phyloP scores from a whole-genome alignment of 768 basidiomycete genomes.

The Hydnomerulius pinastri region DNA sequence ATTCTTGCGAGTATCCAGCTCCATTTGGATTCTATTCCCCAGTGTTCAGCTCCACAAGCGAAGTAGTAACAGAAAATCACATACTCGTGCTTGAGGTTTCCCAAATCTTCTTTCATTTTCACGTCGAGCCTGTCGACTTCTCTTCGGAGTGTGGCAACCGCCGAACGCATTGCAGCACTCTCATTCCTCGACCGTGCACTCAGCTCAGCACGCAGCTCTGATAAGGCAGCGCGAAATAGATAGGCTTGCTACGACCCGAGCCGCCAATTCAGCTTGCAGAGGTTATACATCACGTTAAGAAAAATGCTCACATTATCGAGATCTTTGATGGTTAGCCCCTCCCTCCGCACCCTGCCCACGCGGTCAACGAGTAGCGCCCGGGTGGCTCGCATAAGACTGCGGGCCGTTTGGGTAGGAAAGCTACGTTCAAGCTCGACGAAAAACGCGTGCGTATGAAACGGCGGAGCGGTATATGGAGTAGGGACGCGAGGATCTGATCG shows the following conservation, averaged over 20 bases:
- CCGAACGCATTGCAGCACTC: slow-evolving; percentile 75
- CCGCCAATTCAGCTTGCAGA: neutral
- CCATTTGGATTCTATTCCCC: slow-evolving; percentile 86
- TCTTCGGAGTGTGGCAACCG: slow-evolving; percentile 73
- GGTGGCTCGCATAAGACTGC: slow-evolving; percentile 82
- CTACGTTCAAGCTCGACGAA: slow-evolving; percentile 69
- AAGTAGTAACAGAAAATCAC: slow-evolving; percentile 29
- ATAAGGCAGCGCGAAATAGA: slow-evolving; percentile 89
- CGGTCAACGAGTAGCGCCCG: slow-evolving; percentile 79
- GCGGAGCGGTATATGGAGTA: slow-evolving; percentile 60
- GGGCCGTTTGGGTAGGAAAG: slow-evolving; percentile 73
- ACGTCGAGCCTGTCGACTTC: slow-evolving; percentile 85
- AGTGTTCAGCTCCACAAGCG: neutral
- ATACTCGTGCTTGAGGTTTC: slow-evolving; percentile 89
- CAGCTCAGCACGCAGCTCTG: slow-evolving; percentile 86
- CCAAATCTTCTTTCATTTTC: slow-evolving; percentile 93
- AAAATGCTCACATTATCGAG: slow-evolving; percentile 69
- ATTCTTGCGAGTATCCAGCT: slow-evolving; percentile 90
- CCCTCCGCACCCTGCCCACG: slow-evolving; percentile 66
- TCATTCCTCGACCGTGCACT: slow-evolving; percentile 84
- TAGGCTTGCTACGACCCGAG: slow-evolving; percentile 77
- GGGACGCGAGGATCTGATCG: slow-evolving; percentile 9
- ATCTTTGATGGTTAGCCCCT: slow-evolving; percentile 75
- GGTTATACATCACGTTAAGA: slow-evolving; percentile 1
- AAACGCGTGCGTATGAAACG: slow-evolving; percentile 84